These are phyloP conservation scores for Monocercomonoides exilis DNA, from an alignment of 78 protist species.

Conservation along the genomic window DNA sequence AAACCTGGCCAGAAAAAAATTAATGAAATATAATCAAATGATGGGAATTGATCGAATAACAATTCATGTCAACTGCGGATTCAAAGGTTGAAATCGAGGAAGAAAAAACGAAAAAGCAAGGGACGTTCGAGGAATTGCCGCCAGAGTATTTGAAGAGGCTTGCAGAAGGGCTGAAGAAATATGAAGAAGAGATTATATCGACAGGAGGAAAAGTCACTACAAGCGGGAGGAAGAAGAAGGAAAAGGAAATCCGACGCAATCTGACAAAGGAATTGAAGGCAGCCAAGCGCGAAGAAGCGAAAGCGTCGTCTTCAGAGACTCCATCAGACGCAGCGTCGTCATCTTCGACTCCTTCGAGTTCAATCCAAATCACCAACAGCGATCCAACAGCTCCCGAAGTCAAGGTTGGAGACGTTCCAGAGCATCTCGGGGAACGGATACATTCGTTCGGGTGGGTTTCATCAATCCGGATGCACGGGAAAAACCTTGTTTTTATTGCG, in stretches of 20 bases:
- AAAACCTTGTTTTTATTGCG: slow-evolving; percentile 5
- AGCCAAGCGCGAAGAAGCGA: neutral
- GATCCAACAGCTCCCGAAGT: neutral
- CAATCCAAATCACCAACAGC: neutral
- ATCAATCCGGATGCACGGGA: neutral
- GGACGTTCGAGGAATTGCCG: too few species aligned
- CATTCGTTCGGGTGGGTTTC: slow-evolving; percentile 29
- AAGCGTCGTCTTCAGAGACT: too few species aligned
- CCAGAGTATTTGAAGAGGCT: neutral
- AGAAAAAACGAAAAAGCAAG: too few species aligned
- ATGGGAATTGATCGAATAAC: too few species aligned
- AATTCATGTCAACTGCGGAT: too few species aligned
- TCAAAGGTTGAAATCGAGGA: too few species aligned
- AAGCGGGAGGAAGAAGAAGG: neutral
- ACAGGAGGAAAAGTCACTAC: neutral
- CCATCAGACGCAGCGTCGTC: neutral
- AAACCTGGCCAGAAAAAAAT: too few species aligned
- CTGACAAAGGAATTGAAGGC: neutral
- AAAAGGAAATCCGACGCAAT: neutral
- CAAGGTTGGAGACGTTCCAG: neutral
- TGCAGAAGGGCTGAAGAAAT: neutral
- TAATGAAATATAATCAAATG: too few species aligned
- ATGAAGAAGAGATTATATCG: neutral
- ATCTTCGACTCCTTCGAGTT: neutral
- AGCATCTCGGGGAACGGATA: slow-evolving; percentile 14